phyloP scores from a whole-genome alignment of 164 flowering plant species.

The Akebia trifoliata region DNA sequence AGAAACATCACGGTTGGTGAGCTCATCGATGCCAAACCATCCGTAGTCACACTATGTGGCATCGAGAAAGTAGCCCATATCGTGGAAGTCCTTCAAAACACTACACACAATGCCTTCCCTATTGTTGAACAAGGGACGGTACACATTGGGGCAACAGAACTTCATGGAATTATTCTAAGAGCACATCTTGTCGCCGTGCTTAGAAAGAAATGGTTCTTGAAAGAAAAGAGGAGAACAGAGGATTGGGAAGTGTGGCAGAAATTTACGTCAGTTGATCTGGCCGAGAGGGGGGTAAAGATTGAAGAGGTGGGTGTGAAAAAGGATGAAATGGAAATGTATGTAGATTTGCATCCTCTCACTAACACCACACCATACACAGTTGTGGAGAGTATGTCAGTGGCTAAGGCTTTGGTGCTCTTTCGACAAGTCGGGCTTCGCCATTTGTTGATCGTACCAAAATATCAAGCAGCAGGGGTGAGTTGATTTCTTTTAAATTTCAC shows the following conservation, averaged over 20 bases:
- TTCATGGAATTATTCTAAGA: constrained; percentile 71
- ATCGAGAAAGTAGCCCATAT: constrained; percentile 73
- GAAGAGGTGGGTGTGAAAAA: constrained; percentile 55
- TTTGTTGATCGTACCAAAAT: constrained; percentile 70
- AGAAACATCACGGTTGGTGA: constrained; percentile 77
- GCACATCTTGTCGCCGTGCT: constrained; percentile 63
- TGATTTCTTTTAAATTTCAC: constrained; percentile 1
- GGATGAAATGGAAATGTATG: constrained; percentile 84
- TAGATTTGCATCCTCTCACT: constrained; percentile 85
- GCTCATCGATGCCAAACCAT: constrained; percentile 70
- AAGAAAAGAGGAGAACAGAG: constrained; percentile 57
- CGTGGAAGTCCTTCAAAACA: constrained; percentile 62
- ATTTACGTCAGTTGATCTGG: constrained; percentile 62
- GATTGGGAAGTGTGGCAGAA: constrained; percentile 72
- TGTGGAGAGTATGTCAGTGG: constrained; percentile 83
- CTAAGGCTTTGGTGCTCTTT: constrained; percentile 83
- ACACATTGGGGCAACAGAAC: constrained; percentile 39
- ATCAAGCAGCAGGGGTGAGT: constrained; percentile 79
- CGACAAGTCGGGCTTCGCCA: constrained; percentile 83
- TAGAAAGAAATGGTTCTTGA: constrained; percentile 72
- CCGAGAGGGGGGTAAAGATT: constrained; percentile 56
- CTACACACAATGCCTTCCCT: constrained; percentile 84
- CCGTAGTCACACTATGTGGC: constrained; percentile 57
- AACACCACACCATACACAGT: constrained; percentile 88
- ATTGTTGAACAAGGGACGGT: constrained; percentile 56